Base-by-base conservation (phyloP, 2,329 filamentous ascomycete species). In the Botrytis fragariae region DNA sequence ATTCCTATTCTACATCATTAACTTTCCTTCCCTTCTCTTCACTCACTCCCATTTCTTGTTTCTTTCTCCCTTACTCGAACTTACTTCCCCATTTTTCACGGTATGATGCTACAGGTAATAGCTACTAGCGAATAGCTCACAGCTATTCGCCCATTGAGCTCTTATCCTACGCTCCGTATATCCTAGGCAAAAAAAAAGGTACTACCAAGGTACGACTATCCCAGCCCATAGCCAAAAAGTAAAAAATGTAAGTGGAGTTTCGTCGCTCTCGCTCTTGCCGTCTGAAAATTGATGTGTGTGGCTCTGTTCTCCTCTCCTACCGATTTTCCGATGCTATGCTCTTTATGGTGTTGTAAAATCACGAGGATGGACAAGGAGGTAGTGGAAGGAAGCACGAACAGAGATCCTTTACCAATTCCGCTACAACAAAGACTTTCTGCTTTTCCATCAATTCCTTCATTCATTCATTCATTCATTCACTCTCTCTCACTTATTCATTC, bases 381-480 rank as follows among this genome's bases (percentile, higher is more conserved):
- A 9, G 61, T 72, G 70, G 48, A 72, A 72, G 61, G 61, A 59
- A 65, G 45, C 51, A 72, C 63, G 29, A 59, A 20, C 10, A 32
- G 14, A 20, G 5, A 14, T 9, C 25, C 39, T 42, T 51, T 42
- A 6, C 4, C n/a, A 6, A 20, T 44, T 45, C 37, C 9, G 1
- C 44, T 37, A 20, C 48, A 48, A 59, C 39, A 60, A 42, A 69
- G 51, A 39, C 16, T 29, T 32, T 16, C 16, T 16, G 12, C 35
- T 32, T 37, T 57, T 0, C 32, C 48, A 9, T 29, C n/a, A 12
- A 42, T 20, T 69, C 39, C 37, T 32, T 39, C 25, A 8, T 42
- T 29, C n/a, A n/a, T n/a, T n/a, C 35, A 4, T 37, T 67, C 29
- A 3, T 37, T 29, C 51, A 54, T 14, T 29, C 25, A 12, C 4